These are phyloP conservation scores for Dicorynia guianensis DNA, from an alignment of 306 rosid species.

Conservation along the genomic window DNA sequence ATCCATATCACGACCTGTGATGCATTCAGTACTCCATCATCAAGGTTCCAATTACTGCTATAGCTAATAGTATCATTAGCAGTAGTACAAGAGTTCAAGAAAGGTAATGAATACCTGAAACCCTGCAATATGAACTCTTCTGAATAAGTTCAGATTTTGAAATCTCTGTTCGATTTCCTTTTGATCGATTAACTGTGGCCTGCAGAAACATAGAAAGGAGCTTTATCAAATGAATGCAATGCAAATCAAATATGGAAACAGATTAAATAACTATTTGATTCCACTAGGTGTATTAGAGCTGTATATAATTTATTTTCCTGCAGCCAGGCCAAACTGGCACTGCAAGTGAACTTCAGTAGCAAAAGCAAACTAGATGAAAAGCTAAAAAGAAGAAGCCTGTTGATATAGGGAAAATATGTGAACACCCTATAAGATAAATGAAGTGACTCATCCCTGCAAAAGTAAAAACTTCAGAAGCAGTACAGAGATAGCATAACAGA, in stretches of 20 bases:
- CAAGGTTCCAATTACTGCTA: slow-evolving; percentile 22
- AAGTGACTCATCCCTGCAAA: background rate
- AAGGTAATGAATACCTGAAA: slow-evolving; percentile 51
- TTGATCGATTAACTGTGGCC: slow-evolving; percentile 66
- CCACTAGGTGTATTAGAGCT: background rate
- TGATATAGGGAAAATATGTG: slow-evolving; percentile 19
- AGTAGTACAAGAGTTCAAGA: background rate
- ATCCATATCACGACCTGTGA: slow-evolving; percentile 92
- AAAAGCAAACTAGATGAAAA: slow-evolving; percentile 30
- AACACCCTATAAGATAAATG: slow-evolving; percentile 5
- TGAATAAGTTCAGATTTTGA: slow-evolving; percentile 64
- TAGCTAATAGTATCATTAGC: slow-evolving; percentile 16
- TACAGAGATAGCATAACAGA: slow-evolving; percentile 16
- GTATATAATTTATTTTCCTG: slow-evolving; percentile 8
- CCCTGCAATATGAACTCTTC: slow-evolving; percentile 67
- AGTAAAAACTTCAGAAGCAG: slow-evolving; percentile 18
- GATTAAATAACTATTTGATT: background rate
- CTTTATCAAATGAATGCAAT: background rate
- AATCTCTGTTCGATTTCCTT: slow-evolving; percentile 64
- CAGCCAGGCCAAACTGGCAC: background rate
- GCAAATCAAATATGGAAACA: slow-evolving; percentile 27
- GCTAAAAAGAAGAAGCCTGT: slow-evolving; percentile 13
- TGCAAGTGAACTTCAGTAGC: slow-evolving; percentile 16
- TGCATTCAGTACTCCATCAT: slow-evolving; percentile 37
- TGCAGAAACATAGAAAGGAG: slow-evolving; percentile 15